Evolutionary conservation across 73 alveolate species (phyloP).

Genomic region (Durusdinium trenchii): DNA sequence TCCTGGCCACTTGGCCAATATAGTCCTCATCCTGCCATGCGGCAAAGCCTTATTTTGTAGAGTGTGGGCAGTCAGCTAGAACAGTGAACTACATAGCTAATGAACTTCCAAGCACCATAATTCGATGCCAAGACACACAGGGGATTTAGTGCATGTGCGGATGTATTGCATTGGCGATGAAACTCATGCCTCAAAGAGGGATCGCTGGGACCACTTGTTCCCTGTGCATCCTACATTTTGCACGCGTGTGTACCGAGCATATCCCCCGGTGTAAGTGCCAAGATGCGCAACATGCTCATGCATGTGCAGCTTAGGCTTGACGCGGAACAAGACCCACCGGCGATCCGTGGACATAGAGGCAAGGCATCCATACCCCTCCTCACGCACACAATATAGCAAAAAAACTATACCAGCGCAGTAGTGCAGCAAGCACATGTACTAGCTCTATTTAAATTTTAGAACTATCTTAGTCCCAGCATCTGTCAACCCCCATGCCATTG

Average conservation of each 20-base stretch:
- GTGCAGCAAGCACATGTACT: background rate
- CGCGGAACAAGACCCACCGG: background rate
- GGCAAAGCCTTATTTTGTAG: background rate
- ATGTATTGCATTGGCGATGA: background rate
- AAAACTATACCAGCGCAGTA: background rate
- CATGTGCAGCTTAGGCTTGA: slow-evolving; percentile 8
- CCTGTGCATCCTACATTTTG: background rate
- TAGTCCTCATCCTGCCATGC: background rate
- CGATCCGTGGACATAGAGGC: background rate
- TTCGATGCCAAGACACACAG: background rate
- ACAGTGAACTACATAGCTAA: background rate
- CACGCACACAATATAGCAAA: background rate
- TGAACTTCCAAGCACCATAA: no score
- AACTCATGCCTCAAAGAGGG: background rate
- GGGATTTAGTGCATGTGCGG: background rate
- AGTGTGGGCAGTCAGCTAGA: background rate
- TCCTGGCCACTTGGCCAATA: background rate
- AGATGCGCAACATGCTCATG: background rate
- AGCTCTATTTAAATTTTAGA: background rate
- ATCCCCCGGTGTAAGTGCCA: background rate
- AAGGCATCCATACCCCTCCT: slow-evolving; percentile 1
- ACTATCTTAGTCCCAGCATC: background rate
- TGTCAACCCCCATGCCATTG: slow-evolving; percentile 3
- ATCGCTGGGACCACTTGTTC: no score
- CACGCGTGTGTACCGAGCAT: background rate